Evolutionary conservation across 73 alveolate species (phyloP), one percentile per base, ranked within the genome.

Genomic region (Tetrahymena malaccensis): DNA sequence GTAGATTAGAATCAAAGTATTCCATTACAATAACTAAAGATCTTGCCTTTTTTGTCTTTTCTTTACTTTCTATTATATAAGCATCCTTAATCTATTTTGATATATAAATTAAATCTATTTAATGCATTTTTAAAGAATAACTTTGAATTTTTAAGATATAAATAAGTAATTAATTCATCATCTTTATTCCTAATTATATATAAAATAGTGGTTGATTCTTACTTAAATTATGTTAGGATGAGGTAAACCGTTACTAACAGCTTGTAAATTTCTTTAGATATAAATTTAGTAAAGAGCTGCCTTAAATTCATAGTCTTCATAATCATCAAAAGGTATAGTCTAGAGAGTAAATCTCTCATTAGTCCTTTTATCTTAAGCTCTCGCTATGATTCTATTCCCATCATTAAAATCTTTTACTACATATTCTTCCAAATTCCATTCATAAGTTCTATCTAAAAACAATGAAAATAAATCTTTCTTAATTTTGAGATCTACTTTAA

Each of bases 261-360:
- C 19, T 31, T 70, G 17, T n/a, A 70, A 70, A 11, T n/a, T 70
- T 70, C 37, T 70, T 70, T 70, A 70, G 4, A 95, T 89, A 37
- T 95, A 95, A 16, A 95, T 95, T 95, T 95, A 85, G 34, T 95
- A 95, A 19, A 95, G 43, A 4, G 97, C 97, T 50, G 93, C 93
- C 93, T 95, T 95, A 56, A 95, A 95, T 33, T 95, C 94, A 89
- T 95, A 95, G 83, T 95, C 97, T 25, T 95, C 97, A 34, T 95
- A 95, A 93, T 95, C 97, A 25, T 95, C 94, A 44, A 85, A 95
- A 55, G 93, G 93, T 25, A 95, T 95, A 12, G 94, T 94, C 70
- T 94, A 43, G n/a, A 95, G 56, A 35, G 97, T 89, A 93, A 31
- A 95, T 85, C 85, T 95, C 19, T 85, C 84, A 43, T 94, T 94